phyloP scores from a whole-genome alignment of 805 yeast genomes.

The Candida krabiensis region DNA sequence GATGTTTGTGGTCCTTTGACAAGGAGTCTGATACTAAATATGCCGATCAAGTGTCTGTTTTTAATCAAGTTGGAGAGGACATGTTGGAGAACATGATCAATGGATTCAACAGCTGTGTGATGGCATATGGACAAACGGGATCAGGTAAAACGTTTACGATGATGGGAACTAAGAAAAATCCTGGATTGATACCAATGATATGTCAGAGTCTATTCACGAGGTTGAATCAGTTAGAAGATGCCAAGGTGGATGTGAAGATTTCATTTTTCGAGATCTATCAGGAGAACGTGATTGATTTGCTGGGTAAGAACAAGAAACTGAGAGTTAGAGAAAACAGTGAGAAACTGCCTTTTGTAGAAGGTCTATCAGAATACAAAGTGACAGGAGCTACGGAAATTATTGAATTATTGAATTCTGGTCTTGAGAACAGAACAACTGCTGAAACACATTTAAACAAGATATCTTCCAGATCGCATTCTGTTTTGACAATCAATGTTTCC shows the following conservation, averaged over 20 bases:
- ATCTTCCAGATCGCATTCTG: slow-evolving; percentile 82
- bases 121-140: slow-evolving; percentile 78
- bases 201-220: slow-evolving; percentile 53
- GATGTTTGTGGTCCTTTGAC: slow-evolving; percentile 50
- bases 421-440: slow-evolving; percentile 61
- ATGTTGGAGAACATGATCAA: slow-evolving; percentile 60
- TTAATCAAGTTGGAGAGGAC: slow-evolving; percentile 55
- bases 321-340: slow-evolving; percentile 61
- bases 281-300: slow-evolving; percentile 69
- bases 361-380: slow-evolving; percentile 53
- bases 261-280: slow-evolving; percentile 78
- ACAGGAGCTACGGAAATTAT: slow-evolving; percentile 49
- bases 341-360: slow-evolving; percentile 73
- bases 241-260: slow-evolving; percentile 45
- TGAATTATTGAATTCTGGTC: slow-evolving; percentile 50
- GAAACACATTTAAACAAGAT: slow-evolving; percentile 69
- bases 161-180: slow-evolving; percentile 53
- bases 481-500: slow-evolving; percentile 59
- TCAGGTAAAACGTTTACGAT: slow-evolving; percentile 81
- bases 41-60: slow-evolving; percentile 52
- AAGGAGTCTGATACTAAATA: slow-evolving; percentile 29
- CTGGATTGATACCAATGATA: slow-evolving; percentile 68
- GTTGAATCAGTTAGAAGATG: slow-evolving; percentile 31
- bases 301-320: slow-evolving; percentile 37
- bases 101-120: slow-evolving; percentile 45